Evolutionary conservation across 129 eudicot genomes (phyloP).

Genomic region (Tagetes erecta): DNA sequence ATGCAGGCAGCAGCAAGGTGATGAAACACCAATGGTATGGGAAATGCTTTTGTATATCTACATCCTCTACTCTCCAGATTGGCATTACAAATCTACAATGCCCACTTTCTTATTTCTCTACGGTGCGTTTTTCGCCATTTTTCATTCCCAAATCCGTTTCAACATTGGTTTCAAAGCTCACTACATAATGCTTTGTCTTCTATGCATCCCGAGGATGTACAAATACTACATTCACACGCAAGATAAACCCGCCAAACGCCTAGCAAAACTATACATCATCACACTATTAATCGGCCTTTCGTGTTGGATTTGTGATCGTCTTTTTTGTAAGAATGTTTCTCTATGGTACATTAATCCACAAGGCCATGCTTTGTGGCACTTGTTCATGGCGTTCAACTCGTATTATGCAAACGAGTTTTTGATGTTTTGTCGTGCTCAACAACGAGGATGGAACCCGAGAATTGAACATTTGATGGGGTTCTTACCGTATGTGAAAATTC

Average conservation of each 20-base stretch:
- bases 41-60: slow-evolving; percentile 90
- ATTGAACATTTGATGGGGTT: slow-evolving; percentile 54
- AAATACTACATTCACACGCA: slow-evolving; percentile 70
- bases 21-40: slow-evolving; percentile 95
- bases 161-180: slow-evolving; percentile 62
- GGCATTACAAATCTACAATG: slow-evolving; percentile 92
- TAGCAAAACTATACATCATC: slow-evolving; percentile 55
- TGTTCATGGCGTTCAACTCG: slow-evolving; percentile 69
- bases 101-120: slow-evolving; percentile 80
- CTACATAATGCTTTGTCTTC: slow-evolving; percentile 68
- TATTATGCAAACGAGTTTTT: slow-evolving; percentile 68
- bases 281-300: slow-evolving; percentile 51
- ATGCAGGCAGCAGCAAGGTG: slow-evolving; percentile 88
- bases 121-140: slow-evolving; percentile 67
- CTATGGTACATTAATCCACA: slow-evolving; percentile 74
- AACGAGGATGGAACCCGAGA: slow-evolving; percentile 72
- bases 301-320: slow-evolving; percentile 68
- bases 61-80: slow-evolving; percentile 90
- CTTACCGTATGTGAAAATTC: slow-evolving; percentile 72
- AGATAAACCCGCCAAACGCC: slow-evolving; percentile 58
- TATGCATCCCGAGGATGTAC: slow-evolving; percentile 88
- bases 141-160: slow-evolving; percentile 59
- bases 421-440: slow-evolving; percentile 85
- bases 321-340: slow-evolving; percentile 54
- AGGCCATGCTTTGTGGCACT: slow-evolving; percentile 84